Percentiles rank a stretch among this genome's conserved stretches.
phyloP scores from a whole-genome alignment of 2,329 filamentous ascomycete genomes.

The Alternaria rosae region DNA sequence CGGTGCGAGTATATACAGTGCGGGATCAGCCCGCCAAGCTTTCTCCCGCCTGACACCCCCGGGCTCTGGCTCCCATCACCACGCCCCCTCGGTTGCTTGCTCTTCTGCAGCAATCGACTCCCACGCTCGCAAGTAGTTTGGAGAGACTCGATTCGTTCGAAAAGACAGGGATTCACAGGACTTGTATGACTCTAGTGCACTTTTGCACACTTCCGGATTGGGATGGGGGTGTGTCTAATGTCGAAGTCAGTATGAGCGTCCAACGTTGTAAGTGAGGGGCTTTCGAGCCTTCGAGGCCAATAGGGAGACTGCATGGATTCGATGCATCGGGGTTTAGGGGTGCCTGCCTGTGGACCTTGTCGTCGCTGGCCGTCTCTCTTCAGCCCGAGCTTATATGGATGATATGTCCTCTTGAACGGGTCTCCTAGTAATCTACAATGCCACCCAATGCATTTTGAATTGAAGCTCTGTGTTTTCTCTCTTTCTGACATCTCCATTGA shows the following conservation, averaged over 20 bases:
- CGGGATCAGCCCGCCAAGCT: constrained; percentile 29
- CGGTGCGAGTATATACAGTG: constrained; percentile 34
- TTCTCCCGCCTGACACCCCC: constrained; percentile 15
- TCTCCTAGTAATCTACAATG: not conserved
- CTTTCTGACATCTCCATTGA: not conserved
- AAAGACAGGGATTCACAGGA: not conserved
- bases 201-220: constrained; percentile 16
- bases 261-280: not conserved
- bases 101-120: not conserved
- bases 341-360: constrained; percentile 1
- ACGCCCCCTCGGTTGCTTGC: constrained; percentile 8
- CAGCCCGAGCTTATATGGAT: not conserved
- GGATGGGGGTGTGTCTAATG: not conserved
- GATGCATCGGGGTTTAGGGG: constrained; percentile 7
- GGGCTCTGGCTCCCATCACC: constrained; percentile 13
- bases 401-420: not conserved
- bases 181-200: not conserved
- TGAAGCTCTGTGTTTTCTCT: no score
- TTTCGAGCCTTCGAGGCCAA: not conserved
- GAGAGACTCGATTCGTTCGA: not conserved
- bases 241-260: not conserved
- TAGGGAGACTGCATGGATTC: not conserved
- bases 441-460: rapidly evolving
- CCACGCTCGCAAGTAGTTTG: not conserved
- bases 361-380: not conserved